Evolutionary conservation across 805 yeast genomes (phyloP).

Genomic region (Spathaspora boniae): DNA sequence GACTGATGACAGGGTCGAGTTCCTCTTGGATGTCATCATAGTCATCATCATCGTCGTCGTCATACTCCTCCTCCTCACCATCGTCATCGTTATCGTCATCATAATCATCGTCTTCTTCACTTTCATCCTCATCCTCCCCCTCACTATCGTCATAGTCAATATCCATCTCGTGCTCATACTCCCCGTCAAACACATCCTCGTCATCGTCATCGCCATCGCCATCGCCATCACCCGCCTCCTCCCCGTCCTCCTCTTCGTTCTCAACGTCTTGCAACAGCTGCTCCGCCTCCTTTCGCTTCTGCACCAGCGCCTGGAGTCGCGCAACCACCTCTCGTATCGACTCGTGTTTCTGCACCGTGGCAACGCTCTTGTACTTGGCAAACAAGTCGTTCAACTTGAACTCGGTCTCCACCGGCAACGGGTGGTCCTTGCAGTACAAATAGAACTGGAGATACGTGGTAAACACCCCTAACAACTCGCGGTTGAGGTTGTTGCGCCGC

Average conservation of each 20-base stretch:
- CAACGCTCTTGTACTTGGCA: conserved; percentile 22
- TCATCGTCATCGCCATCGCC: conserved; percentile 16
- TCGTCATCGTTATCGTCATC: conserved; percentile 12
- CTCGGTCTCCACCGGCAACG: conserved; percentile 61
- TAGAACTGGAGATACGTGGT: conserved; percentile 70
- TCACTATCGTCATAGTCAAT: conserved; percentile 24
- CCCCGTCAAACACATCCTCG: conserved; percentile 12
- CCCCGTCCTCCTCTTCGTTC: conserved; percentile 16
- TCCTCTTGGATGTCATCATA: conserved; percentile 12
- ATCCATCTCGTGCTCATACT: conserved; percentile 16
- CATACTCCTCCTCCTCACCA: conserved; percentile 12
- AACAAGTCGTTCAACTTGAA: conserved; percentile 49
- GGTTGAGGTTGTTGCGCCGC: conserved; percentile 11
- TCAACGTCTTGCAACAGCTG: conserved; percentile 10
- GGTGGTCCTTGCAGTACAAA: conserved; percentile 53
- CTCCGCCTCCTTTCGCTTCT: conserved; percentile 11
- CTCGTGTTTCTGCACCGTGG: conserved; percentile 31
- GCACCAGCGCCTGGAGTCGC: conserved; percentile 29
- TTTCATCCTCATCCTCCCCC: conserved; percentile 26
- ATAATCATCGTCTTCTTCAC: conserved; percentile 19
- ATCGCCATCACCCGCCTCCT: conserved; percentile 13
- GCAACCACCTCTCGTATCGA: conserved; percentile 42
- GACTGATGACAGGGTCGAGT: conserved; percentile 9
- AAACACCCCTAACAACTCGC: conserved; percentile 26
- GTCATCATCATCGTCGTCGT: conserved; percentile 23